These are phyloP conservation scores for Clarireedia homoeocarpa DNA, from an alignment of 2,329 filamentous ascomycete species.

Conservation along the genomic window DNA sequence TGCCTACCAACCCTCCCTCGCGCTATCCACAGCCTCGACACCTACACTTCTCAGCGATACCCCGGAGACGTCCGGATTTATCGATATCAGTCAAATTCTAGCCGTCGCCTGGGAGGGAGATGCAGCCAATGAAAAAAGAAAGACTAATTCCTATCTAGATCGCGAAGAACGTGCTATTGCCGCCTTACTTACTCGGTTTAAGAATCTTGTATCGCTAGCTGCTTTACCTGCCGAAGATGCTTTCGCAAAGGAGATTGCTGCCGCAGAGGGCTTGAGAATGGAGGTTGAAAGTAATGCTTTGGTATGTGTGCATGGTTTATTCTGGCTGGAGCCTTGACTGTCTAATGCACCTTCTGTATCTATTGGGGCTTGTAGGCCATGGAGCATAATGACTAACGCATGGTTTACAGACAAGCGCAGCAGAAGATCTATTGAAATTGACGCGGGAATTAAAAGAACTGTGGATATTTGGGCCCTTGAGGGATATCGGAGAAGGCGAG, in stretches of 20 bases:
- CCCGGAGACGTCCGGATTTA: not conserved
- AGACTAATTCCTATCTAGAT: conserved; percentile 31
- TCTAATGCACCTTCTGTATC: too few relatives aligned
- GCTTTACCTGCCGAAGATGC: conserved; percentile 21
- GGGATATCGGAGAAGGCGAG: conserved; percentile 36
- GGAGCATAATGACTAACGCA: not conserved
- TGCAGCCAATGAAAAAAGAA: not conserved
- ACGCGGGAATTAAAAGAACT: conserved; percentile 42
- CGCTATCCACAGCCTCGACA: not conserved
- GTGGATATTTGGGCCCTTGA: conserved; percentile 42
- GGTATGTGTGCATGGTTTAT: conserved; percentile 15
- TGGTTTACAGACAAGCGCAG: conserved; percentile 22
- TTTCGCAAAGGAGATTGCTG: conserved; percentile 27
- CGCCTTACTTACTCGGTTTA: conserved; percentile 37
- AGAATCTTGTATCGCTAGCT: conserved; percentile 33
- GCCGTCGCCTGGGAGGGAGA: not conserved
- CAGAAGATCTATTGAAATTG: conserved; percentile 38
- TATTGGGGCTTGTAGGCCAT: not conserved
- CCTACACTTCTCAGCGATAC: not conserved
- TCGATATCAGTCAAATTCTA: not conserved
- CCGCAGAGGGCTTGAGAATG: conserved; percentile 26
- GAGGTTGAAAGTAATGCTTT: conserved; percentile 28
- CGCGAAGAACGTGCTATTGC: conserved; percentile 39
- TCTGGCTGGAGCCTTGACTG: not conserved
- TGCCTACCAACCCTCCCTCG: not conserved